Percentiles rank a stretch among this genome's conserved stretches.
Evolutionary conservation across 179 eudicot species (phyloP).

Genomic region (Corrigiola litoralis): DNA sequence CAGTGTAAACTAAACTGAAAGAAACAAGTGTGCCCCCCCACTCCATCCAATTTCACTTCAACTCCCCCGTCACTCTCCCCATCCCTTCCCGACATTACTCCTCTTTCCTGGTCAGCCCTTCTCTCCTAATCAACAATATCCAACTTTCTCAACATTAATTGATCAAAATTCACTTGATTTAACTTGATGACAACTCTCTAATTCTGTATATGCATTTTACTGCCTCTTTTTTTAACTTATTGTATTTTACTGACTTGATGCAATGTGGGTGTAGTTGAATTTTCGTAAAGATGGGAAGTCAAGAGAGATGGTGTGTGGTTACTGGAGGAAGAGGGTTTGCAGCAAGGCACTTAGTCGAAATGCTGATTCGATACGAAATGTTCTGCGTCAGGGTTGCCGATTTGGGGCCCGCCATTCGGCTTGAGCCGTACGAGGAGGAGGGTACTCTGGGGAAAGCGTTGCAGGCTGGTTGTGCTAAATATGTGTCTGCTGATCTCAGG

Average conservation of each 20-base stretch:
- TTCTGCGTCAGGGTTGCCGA: slow-evolving; percentile 72
- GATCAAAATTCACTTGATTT: too few relatives aligned
- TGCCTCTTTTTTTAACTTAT: not conserved
- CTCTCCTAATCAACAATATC: too few relatives aligned
- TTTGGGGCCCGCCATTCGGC: slow-evolving; percentile 51
- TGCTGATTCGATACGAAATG: slow-evolving; percentile 74
- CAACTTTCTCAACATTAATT: too few relatives aligned
- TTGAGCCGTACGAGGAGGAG: slow-evolving; percentile 62
- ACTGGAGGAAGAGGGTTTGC: slow-evolving; percentile 96
- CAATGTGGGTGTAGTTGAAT: not conserved
- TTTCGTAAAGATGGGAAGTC: slow-evolving; percentile 30
- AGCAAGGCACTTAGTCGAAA: slow-evolving; percentile 86
- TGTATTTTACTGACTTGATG: not conserved
- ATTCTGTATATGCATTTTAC: too few relatives aligned
- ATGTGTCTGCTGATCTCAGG: slow-evolving; percentile 61
- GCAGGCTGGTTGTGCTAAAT: slow-evolving; percentile 56
- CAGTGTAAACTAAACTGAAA: too few relatives aligned
- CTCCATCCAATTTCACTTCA: too few relatives aligned
- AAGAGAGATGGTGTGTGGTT: slow-evolving; percentile 89
- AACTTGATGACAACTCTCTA: too few relatives aligned
- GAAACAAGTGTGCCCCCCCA: too few relatives aligned
- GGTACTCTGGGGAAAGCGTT: slow-evolving; percentile 72
- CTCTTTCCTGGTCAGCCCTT: too few relatives aligned
- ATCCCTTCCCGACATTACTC: too few relatives aligned
- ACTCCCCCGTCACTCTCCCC: too few relatives aligned